Evolutionary conservation across 2,329 filamentous ascomycete species (phyloP).

Genomic region (Endocalyx cinctus): DNA sequence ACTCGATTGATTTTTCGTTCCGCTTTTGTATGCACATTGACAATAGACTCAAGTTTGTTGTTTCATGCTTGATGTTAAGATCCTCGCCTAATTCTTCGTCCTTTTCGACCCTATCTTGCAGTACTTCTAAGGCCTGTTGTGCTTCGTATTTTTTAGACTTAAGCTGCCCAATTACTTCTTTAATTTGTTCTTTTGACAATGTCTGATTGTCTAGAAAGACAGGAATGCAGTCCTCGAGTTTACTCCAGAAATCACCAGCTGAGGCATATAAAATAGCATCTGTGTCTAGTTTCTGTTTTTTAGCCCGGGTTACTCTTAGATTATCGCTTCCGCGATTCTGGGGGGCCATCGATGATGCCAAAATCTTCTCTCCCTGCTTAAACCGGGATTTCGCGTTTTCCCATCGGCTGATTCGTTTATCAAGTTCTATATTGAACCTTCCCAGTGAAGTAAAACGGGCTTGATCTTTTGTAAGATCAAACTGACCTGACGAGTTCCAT

Average conservation of each 20-base stretch:
- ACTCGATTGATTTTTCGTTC: constrained; percentile 47
- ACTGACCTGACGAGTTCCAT: constrained; percentile 37
- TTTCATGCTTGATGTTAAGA: constrained; percentile 22
- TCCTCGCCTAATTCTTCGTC: constrained; percentile 31
- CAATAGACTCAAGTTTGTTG: constrained; percentile 10
- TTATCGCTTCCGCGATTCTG: too few relatives aligned
- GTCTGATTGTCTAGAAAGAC: constrained; percentile 18
- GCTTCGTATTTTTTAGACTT: constrained; percentile 4
- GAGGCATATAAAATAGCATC: constrained; percentile 4
- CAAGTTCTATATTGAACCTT: constrained; percentile 29
- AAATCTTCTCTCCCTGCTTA: too few relatives aligned
- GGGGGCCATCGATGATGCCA: too few relatives aligned
- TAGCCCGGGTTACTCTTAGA: too few relatives aligned
- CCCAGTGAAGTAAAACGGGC: constrained; percentile 36
- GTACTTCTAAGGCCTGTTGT: constrained; percentile 3
- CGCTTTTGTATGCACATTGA: constrained; percentile 44
- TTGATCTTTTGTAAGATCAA: constrained; percentile 40
- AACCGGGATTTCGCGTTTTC: too few relatives aligned
- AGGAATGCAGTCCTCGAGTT: constrained; percentile 8
- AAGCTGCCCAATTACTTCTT: constrained; percentile 8
- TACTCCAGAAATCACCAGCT: constrained; percentile 8
- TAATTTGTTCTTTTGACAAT: constrained; percentile 6
- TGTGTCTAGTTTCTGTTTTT: background rate
- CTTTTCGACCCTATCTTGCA: constrained; percentile 5
- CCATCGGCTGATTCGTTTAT: constrained; percentile 8